Evolutionary conservation across 2,329 filamentous ascomycete genomes (phyloP).

Genomic region (Graphilbum sp.): DNA sequence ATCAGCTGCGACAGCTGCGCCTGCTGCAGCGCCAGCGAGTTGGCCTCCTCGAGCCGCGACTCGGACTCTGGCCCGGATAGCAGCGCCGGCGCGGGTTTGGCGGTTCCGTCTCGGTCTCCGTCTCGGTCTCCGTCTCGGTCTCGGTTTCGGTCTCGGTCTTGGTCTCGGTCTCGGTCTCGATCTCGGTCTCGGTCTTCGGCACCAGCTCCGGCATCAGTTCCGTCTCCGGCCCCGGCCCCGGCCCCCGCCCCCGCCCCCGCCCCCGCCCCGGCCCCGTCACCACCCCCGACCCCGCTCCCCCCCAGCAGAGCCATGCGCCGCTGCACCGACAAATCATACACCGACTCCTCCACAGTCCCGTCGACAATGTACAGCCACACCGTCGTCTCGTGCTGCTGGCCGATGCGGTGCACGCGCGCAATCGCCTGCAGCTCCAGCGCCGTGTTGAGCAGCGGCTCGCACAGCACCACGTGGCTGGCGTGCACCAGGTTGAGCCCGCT

Average conservation of each 20-base stretch:
- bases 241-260: conserved; percentile 11
- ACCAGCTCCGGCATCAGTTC: too few species aligned
- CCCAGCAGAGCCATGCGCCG: conserved; percentile 66
- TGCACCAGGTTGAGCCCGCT: conserved; percentile 85
- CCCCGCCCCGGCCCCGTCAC: conserved; percentile 10
- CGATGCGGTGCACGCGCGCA: conserved; percentile 86
- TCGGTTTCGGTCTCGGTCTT: too few species aligned
- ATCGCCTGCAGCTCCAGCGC: conserved; percentile 91
- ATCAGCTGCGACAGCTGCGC: conserved; percentile 55
- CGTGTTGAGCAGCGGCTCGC: conserved; percentile 85
- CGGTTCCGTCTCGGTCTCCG: too few species aligned
- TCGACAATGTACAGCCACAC: conserved; percentile 93
- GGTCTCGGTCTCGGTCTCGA: too few species aligned
- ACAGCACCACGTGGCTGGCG: conserved; percentile 86
- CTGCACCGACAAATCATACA: conserved; percentile 72
- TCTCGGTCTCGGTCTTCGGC: too few species aligned
- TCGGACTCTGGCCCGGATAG: too few species aligned
- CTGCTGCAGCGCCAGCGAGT: conserved; percentile 67
- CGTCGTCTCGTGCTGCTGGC: conserved; percentile 72
- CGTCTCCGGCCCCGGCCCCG: too few species aligned
- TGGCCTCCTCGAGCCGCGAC: conserved; percentile 75
- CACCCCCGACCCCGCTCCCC: conserved; percentile 16
- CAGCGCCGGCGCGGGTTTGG: too few species aligned
- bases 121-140: too few species aligned
- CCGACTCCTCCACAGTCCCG: conserved; percentile 80